Conservation (phyloP, 805 yeast genomes). For the Cyberlindnera xishuangbannaensis region DNA sequence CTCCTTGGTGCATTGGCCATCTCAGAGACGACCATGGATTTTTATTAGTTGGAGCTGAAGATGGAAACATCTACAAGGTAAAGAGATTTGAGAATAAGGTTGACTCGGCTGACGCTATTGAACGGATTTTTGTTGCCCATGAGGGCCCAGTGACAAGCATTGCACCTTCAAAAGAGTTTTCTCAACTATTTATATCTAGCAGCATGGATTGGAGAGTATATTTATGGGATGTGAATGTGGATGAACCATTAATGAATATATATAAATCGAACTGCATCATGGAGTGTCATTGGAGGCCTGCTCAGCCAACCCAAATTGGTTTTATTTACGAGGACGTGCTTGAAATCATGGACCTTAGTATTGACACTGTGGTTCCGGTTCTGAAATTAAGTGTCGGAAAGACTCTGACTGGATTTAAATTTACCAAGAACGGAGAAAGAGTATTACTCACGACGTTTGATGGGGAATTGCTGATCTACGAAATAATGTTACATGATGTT, state of each 20-base stretch:
- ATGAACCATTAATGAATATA: conserved; percentile 19
- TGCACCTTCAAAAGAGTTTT: conserved; percentile 14
- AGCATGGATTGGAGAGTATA: conserved; percentile 29
- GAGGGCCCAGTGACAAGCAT: conserved; percentile 23
- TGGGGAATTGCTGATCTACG: conserved; percentile 16
- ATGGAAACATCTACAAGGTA: conserved; percentile 29
- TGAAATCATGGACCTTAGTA: conserved; percentile 28
- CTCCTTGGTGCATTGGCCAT: conserved; percentile 22
- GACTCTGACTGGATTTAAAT: conserved; percentile 12
- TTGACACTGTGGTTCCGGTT: conserved; percentile 24
- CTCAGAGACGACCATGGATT: conserved; percentile 18
- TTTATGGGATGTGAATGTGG: conserved; percentile 23
- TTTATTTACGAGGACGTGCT: conserved; percentile 25
- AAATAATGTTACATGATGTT: conserved; percentile 10
- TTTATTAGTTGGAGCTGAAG: conserved; percentile 28
- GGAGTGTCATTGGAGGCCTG: conserved; percentile 25
- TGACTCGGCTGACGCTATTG: conserved; percentile 12
- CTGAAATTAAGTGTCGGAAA: conserved; percentile 11
- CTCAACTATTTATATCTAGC: conserved; percentile 22
- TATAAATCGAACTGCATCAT: conserved; percentile 24
- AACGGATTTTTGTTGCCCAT: conserved; percentile 22
- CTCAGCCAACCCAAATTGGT: conserved; percentile 25
- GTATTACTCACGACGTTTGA: conserved; percentile 14
- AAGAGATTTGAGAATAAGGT: conserved; percentile 21
- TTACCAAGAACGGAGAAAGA: conserved; percentile 15